phyloP scores from a whole-genome alignment of 208 protist genomes.

The Phytomonas sp. region DNA sequence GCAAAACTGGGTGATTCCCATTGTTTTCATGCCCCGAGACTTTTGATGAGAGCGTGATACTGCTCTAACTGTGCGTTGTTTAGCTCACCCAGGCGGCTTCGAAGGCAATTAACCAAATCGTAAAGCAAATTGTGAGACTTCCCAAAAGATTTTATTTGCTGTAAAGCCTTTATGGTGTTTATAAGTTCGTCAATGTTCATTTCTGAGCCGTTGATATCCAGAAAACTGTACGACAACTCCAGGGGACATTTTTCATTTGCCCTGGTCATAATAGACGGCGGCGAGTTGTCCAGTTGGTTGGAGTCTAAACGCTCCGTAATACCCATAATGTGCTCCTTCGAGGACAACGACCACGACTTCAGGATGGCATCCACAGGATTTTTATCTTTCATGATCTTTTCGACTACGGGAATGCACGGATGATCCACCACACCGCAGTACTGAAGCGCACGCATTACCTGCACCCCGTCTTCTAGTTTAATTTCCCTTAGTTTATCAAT shows the following conservation, averaged over 20 bases:
- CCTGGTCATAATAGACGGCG: conserved; percentile 29
- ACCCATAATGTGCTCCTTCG: conserved; percentile 69
- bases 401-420: conserved; percentile 48
- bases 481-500: conserved; percentile 54
- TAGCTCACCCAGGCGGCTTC: conserved; percentile 35
- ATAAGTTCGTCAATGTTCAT: conserved; percentile 60
- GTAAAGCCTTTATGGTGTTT: conserved; percentile 43
- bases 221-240: conserved; percentile 52
- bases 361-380: conserved; percentile 80
- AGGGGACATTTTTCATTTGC: conserved; percentile 46
- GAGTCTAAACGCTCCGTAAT: conserved; percentile 68
- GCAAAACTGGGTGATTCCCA: neutral
- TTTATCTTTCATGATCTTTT: conserved; percentile 7
- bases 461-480: conserved; percentile 53
- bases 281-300: conserved; percentile 40
- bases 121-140: conserved; percentile 24
- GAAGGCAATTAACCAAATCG: conserved; percentile 56
- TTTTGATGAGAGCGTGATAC: conserved; percentile 16
- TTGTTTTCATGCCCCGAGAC: neutral
- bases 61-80: conserved; percentile 31
- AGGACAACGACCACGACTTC: conserved; percentile 49
- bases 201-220: conserved; percentile 36
- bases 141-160: conserved; percentile 35
- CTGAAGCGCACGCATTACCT: conserved; percentile 70
- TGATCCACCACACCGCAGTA: conserved; percentile 61